Evolutionary conservation across 2,329 filamentous ascomycete species (phyloP).

Genomic region (Leptographium procerum): DNA sequence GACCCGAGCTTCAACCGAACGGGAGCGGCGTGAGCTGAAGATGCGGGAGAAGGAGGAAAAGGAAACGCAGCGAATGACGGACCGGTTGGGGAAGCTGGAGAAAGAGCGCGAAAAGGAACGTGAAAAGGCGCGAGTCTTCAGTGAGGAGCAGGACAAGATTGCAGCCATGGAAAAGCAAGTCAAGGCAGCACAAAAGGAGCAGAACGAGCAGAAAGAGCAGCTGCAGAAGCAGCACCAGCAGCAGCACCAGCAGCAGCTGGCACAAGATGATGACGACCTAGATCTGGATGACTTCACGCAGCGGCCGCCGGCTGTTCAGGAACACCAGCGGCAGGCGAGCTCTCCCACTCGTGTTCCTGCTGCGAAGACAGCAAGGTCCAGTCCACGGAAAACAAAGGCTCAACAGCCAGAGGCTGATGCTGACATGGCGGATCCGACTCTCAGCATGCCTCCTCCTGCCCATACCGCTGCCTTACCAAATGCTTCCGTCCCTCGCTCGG

Average conservation of each 20-base stretch:
- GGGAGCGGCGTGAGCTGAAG: slow-evolving; percentile 43
- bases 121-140: slow-evolving; percentile 51
- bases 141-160: slow-evolving; percentile 44
- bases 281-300: slow-evolving; percentile 1
- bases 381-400: slow-evolving; percentile 38
- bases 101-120: slow-evolving; percentile 62
- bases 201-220: slow-evolving; percentile 26
- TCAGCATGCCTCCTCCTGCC: slow-evolving; percentile 39
- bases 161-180: slow-evolving; percentile 33
- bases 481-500: not conserved
- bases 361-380: slow-evolving; percentile 34
- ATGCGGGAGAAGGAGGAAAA: slow-evolving; percentile 49
- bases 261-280: slow-evolving; percentile 12
- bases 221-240: not conserved
- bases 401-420: slow-evolving; percentile 30
- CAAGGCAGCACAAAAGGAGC: slow-evolving; percentile 37
- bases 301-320: not conserved
- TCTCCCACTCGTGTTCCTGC: slow-evolving; percentile 27
- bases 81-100: slow-evolving; percentile 51
- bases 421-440: slow-evolving; percentile 46
- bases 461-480: slow-evolving; percentile 21
- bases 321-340: not conserved
- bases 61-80: slow-evolving; percentile 48
- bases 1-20: slow-evolving; percentile 47
- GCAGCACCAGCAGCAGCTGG: not conserved